A percentile compares a stretch with the other conserved stretches of the same genome.
Evolutionary conservation across 441 rosid genomes (phyloP).

Genomic region (Erodium chrysanthum): DNA sequence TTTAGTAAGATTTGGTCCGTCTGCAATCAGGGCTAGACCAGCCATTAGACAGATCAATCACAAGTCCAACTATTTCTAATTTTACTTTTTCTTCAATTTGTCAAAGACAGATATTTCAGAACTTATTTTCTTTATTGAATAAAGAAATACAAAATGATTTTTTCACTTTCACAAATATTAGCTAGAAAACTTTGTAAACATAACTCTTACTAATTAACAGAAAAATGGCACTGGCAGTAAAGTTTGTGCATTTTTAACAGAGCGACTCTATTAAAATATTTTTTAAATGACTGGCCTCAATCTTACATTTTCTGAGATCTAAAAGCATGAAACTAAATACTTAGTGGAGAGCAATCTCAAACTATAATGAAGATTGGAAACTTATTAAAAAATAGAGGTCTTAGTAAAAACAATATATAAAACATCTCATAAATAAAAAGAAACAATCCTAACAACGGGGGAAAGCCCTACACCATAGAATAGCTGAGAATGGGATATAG

Average conservation of each 20-base stretch:
- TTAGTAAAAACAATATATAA: neutral
- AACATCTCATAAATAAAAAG: neutral
- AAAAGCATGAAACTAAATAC: neutral
- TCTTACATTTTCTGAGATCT: neutral
- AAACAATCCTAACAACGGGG: neutral
- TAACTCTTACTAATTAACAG: neutral
- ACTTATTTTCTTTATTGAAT: neutral
- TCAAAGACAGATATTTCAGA: neutral
- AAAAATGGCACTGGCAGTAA: neutral
- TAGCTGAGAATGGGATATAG: neutral
- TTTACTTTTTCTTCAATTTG: neutral
- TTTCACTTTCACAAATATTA: neutral
- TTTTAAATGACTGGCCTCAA: slow-evolving; percentile 1
- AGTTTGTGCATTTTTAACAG: neutral
- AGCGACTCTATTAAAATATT: neutral
- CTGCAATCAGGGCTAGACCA: neutral
- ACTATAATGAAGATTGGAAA: neutral
- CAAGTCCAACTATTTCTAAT: neutral
- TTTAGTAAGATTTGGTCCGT: neutral
- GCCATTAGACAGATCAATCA: neutral
- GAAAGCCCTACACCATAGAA: neutral
- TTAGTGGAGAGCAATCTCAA: neutral
- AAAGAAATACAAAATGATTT: neutral
- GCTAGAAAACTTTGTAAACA: neutral
- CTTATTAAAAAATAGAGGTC: neutral